Base-by-base conservation (phyloP, 2,329 filamentous ascomycete genomes). In the Nemania diffusa region DNA sequence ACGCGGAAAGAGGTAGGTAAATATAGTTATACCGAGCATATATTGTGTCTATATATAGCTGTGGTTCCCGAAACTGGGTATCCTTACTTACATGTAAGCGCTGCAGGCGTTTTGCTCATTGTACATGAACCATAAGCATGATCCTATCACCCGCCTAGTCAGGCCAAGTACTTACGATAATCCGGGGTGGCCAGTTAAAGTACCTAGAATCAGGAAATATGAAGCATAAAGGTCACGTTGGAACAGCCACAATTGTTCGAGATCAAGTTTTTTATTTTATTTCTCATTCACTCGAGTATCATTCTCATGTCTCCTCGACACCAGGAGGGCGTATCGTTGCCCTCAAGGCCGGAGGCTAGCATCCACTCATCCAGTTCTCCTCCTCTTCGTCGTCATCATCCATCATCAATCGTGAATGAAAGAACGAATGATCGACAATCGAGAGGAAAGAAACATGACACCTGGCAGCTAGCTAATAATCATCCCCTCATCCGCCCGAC, bases 301-400 rank as follows among this genome's bases (percentile, higher is more conserved):
- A 32, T 61, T 65, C 46, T 44, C 22, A 57, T 26, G 9, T 64
- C 69, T 68, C 61, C 69, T 68, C 67, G 55, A 51, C 46, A 57
- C 57, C 57, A 20, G 57, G 29, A 64, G 29, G 6, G 27, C 22
- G 1, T 48, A 61, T 20, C 17, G 20, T 8, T 52, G 7, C 44
- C 55, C 52, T 61, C 40, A 5, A 64, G 53, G 67, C 56, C 64
- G 58, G 64, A 69, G 67, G 62, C 68, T 62, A 57, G 59, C 34
- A 44, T 60, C 48, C 6, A 34, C 51, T 68, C 50, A 53, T 68
- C 53, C 17, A 26, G 53, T 66, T 37, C 24, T 22, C 22, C 22
- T 51, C 24, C 17, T 15, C 13, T 40, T 53, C 34, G 46, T 55
- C 6, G 51, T 57, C 37, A 55, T 50, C 37, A 27, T 32, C 22